A percentile compares a stretch with the other conserved stretches of the same genome.
These are phyloP conservation scores for Neolentinus lepideus DNA, from an alignment of 1,284 basidiomycete genomes.

Conservation along the genomic window DNA sequence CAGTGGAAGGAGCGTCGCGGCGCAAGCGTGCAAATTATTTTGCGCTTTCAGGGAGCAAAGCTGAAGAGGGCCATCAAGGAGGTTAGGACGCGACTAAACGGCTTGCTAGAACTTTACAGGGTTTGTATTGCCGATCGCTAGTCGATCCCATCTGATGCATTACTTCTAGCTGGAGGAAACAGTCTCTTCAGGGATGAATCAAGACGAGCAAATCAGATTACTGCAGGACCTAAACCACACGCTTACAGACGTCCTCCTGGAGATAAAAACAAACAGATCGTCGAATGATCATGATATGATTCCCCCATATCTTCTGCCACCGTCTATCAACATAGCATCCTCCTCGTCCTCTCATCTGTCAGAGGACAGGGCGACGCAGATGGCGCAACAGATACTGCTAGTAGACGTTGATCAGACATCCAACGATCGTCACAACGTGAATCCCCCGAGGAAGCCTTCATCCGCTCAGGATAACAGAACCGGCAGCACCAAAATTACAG, in stretches of 20 bases:
- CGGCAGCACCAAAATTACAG: too few relatives aligned
- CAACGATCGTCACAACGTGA: too few relatives aligned
- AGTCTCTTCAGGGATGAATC: background rate
- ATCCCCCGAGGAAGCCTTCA: too few relatives aligned
- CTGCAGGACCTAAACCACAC: background rate
- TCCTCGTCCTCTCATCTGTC: too few relatives aligned
- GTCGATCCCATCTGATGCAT: background rate
- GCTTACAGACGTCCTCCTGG: background rate
- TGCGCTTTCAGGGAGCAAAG: background rate
- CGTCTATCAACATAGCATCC: too few relatives aligned
- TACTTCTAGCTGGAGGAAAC: background rate
- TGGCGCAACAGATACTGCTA: too few relatives aligned
- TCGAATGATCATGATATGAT: background rate
- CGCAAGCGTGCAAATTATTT: background rate
- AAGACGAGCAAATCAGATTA: background rate
- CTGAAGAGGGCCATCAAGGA: background rate
- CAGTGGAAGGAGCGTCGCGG: background rate
- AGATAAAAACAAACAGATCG: background rate
- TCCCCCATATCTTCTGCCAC: background rate
- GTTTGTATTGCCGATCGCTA: background rate
- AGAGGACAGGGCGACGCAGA: too few relatives aligned
- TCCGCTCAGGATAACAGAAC: too few relatives aligned
- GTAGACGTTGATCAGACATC: too few relatives aligned
- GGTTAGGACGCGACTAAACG: background rate
- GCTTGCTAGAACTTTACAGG: background rate